Evolutionary conservation across 148 eudicot genomes (phyloP).

Genomic region (Agrostemma githago): DNA sequence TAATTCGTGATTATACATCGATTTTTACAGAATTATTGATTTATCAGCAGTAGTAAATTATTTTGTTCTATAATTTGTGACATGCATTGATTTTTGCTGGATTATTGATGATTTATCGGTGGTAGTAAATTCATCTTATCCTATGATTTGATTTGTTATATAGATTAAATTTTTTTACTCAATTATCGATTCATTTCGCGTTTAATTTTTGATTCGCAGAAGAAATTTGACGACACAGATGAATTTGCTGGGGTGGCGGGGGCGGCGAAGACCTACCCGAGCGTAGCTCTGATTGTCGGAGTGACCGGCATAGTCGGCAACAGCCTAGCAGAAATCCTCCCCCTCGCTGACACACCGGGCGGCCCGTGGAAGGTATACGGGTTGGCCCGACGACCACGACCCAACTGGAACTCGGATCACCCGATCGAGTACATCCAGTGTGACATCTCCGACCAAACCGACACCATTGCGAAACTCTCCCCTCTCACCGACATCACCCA

Average conservation of each 20-base stretch:
- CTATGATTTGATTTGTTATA: too few species aligned
- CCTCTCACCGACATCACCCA: slow-evolving; percentile 38
- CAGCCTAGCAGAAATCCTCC: slow-evolving; percentile 46
- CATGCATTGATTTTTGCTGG: too few species aligned
- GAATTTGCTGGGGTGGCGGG: slow-evolving; percentile 7
- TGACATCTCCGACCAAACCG: slow-evolving; percentile 30
- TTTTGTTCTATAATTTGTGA: too few species aligned
- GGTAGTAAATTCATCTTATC: too few species aligned
- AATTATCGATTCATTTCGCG: background rate
- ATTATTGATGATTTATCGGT: too few species aligned
- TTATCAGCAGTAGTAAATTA: too few species aligned
- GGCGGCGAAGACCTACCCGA: slow-evolving; percentile 23
- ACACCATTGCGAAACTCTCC: slow-evolving; percentile 28
- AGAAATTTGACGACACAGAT: slow-evolving; percentile 33
- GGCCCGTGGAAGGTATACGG: slow-evolving; percentile 51
- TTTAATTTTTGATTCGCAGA: slow-evolving; percentile 21
- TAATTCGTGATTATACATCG: too few species aligned
- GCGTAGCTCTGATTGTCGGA: slow-evolving; percentile 38
- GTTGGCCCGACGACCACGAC: slow-evolving; percentile 38
- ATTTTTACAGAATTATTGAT: too few species aligned
- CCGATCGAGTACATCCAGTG: slow-evolving; percentile 46
- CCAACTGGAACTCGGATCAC: slow-evolving; percentile 35
- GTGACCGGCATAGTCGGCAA: slow-evolving; percentile 45
- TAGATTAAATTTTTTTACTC: background rate
- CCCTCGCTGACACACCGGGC: slow-evolving; percentile 44